Percentiles rank a stretch among this genome's conserved stretches.
phyloP scores from a whole-genome alignment of 2,329 filamentous ascomycete genomes.

The Ceratocystis papillata region DNA sequence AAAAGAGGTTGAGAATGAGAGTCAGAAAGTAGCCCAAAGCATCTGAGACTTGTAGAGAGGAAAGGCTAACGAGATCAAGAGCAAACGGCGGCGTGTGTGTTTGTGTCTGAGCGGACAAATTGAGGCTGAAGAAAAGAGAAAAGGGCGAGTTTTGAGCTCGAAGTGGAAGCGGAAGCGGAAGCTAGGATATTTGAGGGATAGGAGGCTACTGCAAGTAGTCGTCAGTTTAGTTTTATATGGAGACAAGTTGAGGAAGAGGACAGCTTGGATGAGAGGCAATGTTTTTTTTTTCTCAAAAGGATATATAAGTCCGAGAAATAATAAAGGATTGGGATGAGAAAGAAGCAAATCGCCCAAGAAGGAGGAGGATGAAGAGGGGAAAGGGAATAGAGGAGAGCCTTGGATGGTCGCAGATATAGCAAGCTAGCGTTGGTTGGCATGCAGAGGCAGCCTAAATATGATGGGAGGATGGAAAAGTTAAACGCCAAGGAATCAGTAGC shows the following conservation, averaged over 20 bases:
- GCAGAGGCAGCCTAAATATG: slow-evolving; percentile 8
- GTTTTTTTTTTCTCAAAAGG: background rate
- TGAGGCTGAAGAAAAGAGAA: slow-evolving; percentile 1
- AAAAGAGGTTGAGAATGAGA: slow-evolving; percentile 12
- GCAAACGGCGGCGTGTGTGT: background rate
- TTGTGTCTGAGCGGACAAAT: background rate
- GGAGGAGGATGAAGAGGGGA: slow-evolving; percentile 1
- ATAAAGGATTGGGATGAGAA: slow-evolving; percentile 5
- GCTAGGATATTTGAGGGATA: slow-evolving; percentile 5
- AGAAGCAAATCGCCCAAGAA: slow-evolving; percentile 9
- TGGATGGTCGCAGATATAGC: background rate
- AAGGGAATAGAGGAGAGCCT: slow-evolving; percentile 4
- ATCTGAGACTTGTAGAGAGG: slow-evolving; percentile 10
- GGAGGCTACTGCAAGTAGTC: background rate
- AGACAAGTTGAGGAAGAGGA: slow-evolving; percentile 1
- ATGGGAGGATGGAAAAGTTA: background rate
- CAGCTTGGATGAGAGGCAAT: background rate
- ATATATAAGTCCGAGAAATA: slow-evolving; percentile 8
- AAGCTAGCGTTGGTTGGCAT: background rate
- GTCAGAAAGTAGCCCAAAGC: slow-evolving; percentile 15
- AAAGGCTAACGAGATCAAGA: background rate
- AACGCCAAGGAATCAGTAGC: slow-evolving; percentile 10
- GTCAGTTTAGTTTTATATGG: slow-evolving; percentile 12
- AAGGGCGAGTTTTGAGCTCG: slow-evolving; percentile 8
- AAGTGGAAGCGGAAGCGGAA: slow-evolving; percentile 8